Base-by-base conservation (phyloP, 768 basidiomycete species). In the Lentinula edodes region DNA sequence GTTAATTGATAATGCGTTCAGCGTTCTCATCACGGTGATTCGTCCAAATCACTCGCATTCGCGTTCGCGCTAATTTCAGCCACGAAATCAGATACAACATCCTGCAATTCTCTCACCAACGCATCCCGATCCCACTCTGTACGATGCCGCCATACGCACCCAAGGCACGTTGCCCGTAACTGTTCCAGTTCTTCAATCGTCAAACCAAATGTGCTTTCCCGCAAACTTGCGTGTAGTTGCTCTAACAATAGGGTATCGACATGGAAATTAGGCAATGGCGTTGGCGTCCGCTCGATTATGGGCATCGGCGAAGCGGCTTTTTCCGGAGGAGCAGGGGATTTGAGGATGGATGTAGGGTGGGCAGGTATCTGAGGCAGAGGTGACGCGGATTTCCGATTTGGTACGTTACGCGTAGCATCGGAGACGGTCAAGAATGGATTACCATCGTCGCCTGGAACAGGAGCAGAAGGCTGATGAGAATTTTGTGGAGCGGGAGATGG, bases 141-240 rank as follows among this genome's bases (percentile, higher is more conserved):
- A 39, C 95, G 76, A 64, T 84, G 86, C 34, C 84, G 78, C 95
- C 95, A 99, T n/a, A 98, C 80, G 54, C 78, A 78, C 45, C 86
- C 85, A 28, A 95, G 82, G 66, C 87, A 89, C 2, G 83, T 85
- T 7, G 97, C 95, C 5, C 97, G 85, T 6, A 99, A 80, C 72
- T 98, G 95, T 70, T 98, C 97, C 6, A 99, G 82, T 69, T 96
- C 87, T 69, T 99, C 97, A 54, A 98, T 80, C 28, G 79, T 91
- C 46, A 98, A 76, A 0, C 69, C 70, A 6, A 63, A 70, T 1
- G 96, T 97, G 50, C 70, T 70, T 16, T 81, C 75, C 39, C 74
- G 74, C 32, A 98, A 70, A 50, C 77, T 72, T 2, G 70, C 50
- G 60, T 76, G 73, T 0, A 98, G 80, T 9, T 79, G 68, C 0